Evolutionary conservation across 352 stramenopile genomes (phyloP).

Genomic region (Pythium phragmiticola): DNA sequence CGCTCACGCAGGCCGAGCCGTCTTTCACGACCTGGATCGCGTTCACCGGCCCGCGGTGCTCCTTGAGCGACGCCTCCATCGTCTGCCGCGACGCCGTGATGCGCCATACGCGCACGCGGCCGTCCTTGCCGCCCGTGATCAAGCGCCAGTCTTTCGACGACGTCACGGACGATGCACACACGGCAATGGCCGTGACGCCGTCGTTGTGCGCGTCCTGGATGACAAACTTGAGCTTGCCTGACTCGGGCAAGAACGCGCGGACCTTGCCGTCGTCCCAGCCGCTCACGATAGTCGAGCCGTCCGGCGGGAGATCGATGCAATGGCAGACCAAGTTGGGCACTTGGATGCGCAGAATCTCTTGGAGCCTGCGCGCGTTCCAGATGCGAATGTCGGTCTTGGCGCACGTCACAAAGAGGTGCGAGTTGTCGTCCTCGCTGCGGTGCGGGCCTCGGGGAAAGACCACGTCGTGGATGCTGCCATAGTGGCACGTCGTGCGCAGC

Average conservation of each 20-base stretch:
- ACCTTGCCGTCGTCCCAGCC: slow-evolving; percentile 98
- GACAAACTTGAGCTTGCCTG: slow-evolving; percentile 96
- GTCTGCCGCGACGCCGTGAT: slow-evolving; percentile 91
- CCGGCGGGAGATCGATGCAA: slow-evolving; percentile 88
- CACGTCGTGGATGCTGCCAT: slow-evolving; percentile 92
- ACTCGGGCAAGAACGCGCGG: slow-evolving; percentile 95
- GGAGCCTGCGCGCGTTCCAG: slow-evolving; percentile 90
- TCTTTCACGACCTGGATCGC: slow-evolving; percentile 82
- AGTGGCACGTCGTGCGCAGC: slow-evolving; percentile 91
- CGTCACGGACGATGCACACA: slow-evolving; percentile 62
- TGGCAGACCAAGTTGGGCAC: slow-evolving; percentile 97
- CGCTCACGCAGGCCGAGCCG: slow-evolving; percentile 73
- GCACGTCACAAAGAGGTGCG: slow-evolving; percentile 95
- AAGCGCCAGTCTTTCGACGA: slow-evolving; percentile 80
- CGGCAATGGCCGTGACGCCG: slow-evolving; percentile 91
- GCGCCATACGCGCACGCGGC: slow-evolving; percentile 93
- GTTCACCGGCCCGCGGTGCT: slow-evolving; percentile 93
- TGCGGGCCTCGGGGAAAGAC: slow-evolving; percentile 82
- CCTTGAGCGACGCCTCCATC: slow-evolving; percentile 95
- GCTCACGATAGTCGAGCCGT: slow-evolving; percentile 90
- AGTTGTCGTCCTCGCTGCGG: slow-evolving; percentile 70
- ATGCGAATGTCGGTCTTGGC: slow-evolving; percentile 94
- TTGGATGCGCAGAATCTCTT: slow-evolving; percentile 96
- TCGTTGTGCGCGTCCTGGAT: slow-evolving; percentile 96
- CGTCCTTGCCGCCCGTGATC: slow-evolving; percentile 93